A percentile compares a stretch with the other conserved stretches of the same genome.
Evolutionary conservation across 352 stramenopile genomes (phyloP).

Genomic region (Phytophthora pseudosyringae): DNA sequence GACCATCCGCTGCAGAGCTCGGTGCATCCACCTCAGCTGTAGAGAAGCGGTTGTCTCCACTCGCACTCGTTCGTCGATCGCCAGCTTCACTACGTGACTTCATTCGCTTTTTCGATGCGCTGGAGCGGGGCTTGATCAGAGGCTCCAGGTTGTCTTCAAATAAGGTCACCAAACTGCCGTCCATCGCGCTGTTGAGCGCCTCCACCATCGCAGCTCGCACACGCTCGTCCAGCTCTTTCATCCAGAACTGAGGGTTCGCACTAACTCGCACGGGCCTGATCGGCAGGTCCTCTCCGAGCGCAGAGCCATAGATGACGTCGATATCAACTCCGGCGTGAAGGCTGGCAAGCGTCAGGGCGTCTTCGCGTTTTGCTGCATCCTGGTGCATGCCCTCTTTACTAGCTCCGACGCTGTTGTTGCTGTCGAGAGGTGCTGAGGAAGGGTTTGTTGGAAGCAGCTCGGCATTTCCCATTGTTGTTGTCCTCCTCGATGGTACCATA

Average conservation of each 20-base stretch:
- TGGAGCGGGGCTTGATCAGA: conserved; percentile 30
- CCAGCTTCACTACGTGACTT: background rate
- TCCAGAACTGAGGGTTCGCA: conserved; percentile 65
- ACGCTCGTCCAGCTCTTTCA: conserved; percentile 61
- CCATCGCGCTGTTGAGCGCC: conserved; percentile 38
- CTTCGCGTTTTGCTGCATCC: background rate
- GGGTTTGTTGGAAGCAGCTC: background rate
- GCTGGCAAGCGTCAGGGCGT: conserved; percentile 1
- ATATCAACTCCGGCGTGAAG: conserved; percentile 46
- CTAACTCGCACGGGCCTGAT: conserved; percentile 54
- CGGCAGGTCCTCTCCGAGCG: conserved; percentile 35
- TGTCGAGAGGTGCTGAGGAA: background rate
- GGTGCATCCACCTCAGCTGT: conserved; percentile 7
- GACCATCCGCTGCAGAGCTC: background rate
- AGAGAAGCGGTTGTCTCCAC: background rate
- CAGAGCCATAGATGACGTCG: conserved; percentile 40
- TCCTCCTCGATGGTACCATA: conserved; percentile 21
- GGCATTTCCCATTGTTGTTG: background rate
- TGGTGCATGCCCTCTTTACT: background rate
- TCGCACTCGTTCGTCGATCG: conserved; percentile 5
- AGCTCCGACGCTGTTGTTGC: background rate
- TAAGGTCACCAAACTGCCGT: conserved; percentile 39
- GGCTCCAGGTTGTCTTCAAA: conserved; percentile 61
- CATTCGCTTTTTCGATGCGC: conserved; percentile 13
- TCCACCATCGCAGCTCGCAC: conserved; percentile 51